These are phyloP conservation scores for Aegilops tauschii DNA, from an alignment of 176 grass and related monocot species.

Conservation along the genomic window DNA sequence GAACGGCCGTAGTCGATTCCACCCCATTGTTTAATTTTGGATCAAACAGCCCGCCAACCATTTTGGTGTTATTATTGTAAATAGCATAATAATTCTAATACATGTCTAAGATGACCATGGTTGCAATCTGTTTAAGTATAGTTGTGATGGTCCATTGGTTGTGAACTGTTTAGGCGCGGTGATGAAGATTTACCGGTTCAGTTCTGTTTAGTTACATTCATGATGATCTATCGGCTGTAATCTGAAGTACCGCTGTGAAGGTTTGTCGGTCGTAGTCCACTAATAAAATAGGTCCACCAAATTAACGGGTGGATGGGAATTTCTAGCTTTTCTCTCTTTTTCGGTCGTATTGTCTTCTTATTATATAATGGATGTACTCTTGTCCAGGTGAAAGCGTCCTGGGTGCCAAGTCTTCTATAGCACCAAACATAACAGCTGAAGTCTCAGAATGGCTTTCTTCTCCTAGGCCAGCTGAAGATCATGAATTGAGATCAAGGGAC, in stretches of 20 bases:
- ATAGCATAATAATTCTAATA: not conserved
- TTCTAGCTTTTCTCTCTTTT: not conserved
- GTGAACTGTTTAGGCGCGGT: not conserved
- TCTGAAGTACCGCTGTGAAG: not conserved
- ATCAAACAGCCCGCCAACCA: not conserved
- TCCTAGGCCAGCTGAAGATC: slow-evolving; percentile 29
- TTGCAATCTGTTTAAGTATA: not conserved
- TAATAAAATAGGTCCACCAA: not conserved
- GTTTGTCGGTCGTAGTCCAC: not conserved
- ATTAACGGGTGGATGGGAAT: not conserved
- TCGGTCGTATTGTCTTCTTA: not conserved
- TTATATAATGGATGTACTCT: not conserved
- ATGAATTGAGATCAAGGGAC: slow-evolving; percentile 34
- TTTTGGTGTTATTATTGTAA: not conserved
- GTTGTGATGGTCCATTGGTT: not conserved
- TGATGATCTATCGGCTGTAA: not conserved
- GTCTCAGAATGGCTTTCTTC: slow-evolving; percentile 43
- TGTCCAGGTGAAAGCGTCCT: slow-evolving; percentile 49
- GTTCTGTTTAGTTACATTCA: not conserved
- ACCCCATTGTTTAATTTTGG: not conserved
- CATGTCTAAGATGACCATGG: not conserved
- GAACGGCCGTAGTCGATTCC: not conserved
- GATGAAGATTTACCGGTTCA: not conserved
- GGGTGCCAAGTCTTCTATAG: slow-evolving; percentile 38
- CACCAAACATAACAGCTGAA: slow-evolving; percentile 22